Evolutionary conservation across 2,329 filamentous ascomycete species (phyloP).

Genomic region (Aspergillus ustus): DNA sequence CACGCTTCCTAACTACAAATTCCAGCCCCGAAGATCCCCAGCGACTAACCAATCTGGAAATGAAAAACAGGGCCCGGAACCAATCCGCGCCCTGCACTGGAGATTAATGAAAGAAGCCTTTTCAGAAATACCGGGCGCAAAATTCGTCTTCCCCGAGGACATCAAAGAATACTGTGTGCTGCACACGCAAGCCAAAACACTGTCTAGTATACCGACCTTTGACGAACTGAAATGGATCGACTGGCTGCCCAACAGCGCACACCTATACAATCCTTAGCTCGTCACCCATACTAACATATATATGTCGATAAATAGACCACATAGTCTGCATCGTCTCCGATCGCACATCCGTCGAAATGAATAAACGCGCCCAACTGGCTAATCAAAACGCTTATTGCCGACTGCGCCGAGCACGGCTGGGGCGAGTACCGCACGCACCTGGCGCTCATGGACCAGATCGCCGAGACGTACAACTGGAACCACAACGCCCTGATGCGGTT

Average conservation of each 20-base stretch:
- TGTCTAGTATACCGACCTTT: constrained; percentile 31
- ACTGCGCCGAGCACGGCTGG: constrained; percentile 39
- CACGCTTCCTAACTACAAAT: no score
- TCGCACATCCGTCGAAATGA: constrained; percentile 45
- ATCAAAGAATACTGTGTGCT: constrained; percentile 37
- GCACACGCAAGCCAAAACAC: constrained; percentile 34
- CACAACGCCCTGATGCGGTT: constrained; percentile 48
- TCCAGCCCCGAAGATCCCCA: no score
- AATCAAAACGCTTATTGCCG: constrained; percentile 46
- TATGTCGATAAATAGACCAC: not conserved
- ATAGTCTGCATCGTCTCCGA: constrained; percentile 58
- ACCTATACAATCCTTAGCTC: not conserved
- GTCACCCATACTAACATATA: no score
- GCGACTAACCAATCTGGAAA: no score
- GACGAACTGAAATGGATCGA: constrained; percentile 52
- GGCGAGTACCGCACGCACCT: constrained; percentile 53
- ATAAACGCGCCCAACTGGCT: constrained; percentile 45
- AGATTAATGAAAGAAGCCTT: constrained; percentile 52
- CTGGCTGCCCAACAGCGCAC: constrained; percentile 60
- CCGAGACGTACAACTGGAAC: constrained; percentile 53
- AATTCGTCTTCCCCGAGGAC: constrained; percentile 50
- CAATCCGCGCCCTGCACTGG: constrained; percentile 39
- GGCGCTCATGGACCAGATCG: constrained; percentile 54
- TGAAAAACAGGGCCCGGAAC: constrained; percentile 30
- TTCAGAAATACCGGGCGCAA: constrained; percentile 46